Evolutionary conservation across 2,329 filamentous ascomycete species (phyloP).

Genomic region (Hortaea werneckii): DNA sequence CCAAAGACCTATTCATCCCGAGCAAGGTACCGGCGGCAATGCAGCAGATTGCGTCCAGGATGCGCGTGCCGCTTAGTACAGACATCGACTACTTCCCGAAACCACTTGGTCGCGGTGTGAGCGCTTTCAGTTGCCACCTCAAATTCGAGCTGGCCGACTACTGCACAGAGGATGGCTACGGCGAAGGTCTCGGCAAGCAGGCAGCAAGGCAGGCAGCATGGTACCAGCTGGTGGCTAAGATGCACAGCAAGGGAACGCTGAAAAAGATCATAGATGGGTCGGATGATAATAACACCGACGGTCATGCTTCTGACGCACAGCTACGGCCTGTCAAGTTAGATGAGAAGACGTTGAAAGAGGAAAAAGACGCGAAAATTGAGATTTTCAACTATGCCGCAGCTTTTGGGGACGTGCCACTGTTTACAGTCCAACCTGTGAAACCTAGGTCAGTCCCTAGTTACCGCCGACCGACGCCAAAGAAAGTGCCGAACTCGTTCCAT

Average conservation of each 20-base stretch:
- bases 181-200: constrained; percentile 7
- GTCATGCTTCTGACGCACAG: background rate
- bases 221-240: constrained; percentile 7
- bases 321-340: constrained; percentile 9
- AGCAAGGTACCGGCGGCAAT: background rate
- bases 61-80: constrained; percentile 1
- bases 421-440: constrained; percentile 4
- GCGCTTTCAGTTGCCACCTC: background rate
- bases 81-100: constrained; percentile 4
- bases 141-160: constrained; percentile 5
- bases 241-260: constrained; percentile 10
- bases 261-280: constrained; percentile 5
- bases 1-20: constrained; percentile 7
- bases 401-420: constrained; percentile 26
- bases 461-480: background rate
- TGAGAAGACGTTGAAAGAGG: constrained; percentile 9
- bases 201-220: constrained; percentile 11
- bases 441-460: constrained; percentile 1
- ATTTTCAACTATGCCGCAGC: constrained; percentile 35
- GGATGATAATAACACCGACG: background rate
- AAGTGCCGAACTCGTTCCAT: background rate
- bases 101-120: background rate
- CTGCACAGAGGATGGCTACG: constrained; percentile 4
- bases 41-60: background rate
- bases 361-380: constrained; percentile 19